Percentiles rank a stretch among this genome's conserved stretches.
phyloP scores from a whole-genome alignment of 2,329 filamentous ascomycete genomes.

The Coccinonectria pachysandricola region DNA sequence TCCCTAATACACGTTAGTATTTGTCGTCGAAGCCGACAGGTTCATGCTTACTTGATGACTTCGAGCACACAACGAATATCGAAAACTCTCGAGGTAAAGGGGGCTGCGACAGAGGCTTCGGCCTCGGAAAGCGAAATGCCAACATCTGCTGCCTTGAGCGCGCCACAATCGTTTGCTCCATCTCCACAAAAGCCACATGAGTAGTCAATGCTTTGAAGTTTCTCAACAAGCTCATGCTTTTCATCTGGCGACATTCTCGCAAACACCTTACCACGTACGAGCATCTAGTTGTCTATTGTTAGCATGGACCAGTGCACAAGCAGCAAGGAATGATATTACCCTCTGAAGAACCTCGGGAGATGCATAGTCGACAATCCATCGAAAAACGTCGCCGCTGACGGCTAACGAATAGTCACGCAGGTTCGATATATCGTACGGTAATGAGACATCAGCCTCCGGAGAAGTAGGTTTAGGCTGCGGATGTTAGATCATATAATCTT shows the following conservation, averaged over 20 bases:
- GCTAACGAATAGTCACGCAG: constrained; percentile 80
- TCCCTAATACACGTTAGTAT: constrained; percentile 46
- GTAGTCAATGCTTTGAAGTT: constrained; percentile 91
- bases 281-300: too few relatives aligned
- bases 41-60: constrained; percentile 71
- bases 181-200: constrained; percentile 95
- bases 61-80: constrained; percentile 93
- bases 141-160: constrained; percentile 92
- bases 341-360: constrained; percentile 65
- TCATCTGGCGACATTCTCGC: constrained; percentile 98
- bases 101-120: constrained; percentile 94
- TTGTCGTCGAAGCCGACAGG: too few relatives aligned
- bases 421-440: constrained; percentile 76
- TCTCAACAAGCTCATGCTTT: constrained; percentile 95
- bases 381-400: constrained; percentile 86
- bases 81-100: constrained; percentile 90
- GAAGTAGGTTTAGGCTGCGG: constrained; percentile 59
- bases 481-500: constrained; percentile 4
- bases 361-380: constrained; percentile 91
- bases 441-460: constrained; percentile 63
- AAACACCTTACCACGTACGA: constrained; percentile 85
- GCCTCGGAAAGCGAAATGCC: constrained; percentile 95
- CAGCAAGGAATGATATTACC: too few relatives aligned
- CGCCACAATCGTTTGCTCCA: constrained; percentile 94
- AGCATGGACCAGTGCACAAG: too few relatives aligned